Percentiles rank a stretch among this genome's conserved stretches.
Conservation (phyloP, 306 rosid species). For the Aeschynomene evenia region DNA sequence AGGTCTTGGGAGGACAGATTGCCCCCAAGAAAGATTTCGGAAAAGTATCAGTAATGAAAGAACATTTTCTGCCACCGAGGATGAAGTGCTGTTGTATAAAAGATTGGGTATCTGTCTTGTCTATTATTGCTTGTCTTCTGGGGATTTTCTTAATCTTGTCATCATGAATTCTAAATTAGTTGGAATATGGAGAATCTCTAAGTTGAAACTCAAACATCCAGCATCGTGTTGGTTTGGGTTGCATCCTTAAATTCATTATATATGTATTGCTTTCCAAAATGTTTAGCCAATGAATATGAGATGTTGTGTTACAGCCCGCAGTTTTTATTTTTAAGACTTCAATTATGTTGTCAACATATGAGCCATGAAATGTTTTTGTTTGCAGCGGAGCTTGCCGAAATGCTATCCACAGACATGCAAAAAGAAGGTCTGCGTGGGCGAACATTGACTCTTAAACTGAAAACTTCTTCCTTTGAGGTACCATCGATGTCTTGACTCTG, state of each 20-base stretch:
- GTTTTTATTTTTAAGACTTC: not conserved
- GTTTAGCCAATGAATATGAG: slow-evolving; percentile 19
- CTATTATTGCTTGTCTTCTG: slow-evolving; percentile 5
- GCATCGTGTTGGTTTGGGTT: slow-evolving; percentile 16
- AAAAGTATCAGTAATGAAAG: slow-evolving; percentile 94
- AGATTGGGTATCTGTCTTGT: slow-evolving; percentile 57
- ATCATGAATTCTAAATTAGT: not conserved
- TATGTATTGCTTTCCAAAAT: slow-evolving; percentile 8
- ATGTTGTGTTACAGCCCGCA: slow-evolving; percentile 5
- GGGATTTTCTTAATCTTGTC: not conserved
- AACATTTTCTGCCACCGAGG: slow-evolving; percentile 79
- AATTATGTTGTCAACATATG: slow-evolving; percentile 15
- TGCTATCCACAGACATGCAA: slow-evolving; percentile 80
- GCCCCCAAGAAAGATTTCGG: slow-evolving; percentile 65
- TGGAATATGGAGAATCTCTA: slow-evolving; percentile 13
- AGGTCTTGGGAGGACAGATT: slow-evolving; percentile 76
- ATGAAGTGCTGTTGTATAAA: slow-evolving; percentile 50
- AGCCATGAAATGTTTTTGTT: slow-evolving; percentile 31
- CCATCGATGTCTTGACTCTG: not conserved
- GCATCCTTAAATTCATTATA: slow-evolving; percentile 1
- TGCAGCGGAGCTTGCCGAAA: slow-evolving; percentile 92
- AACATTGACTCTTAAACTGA: slow-evolving; percentile 85
- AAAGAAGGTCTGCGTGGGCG: slow-evolving; percentile 82
- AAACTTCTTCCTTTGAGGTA: slow-evolving; percentile 95
- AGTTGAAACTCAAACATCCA: slow-evolving; percentile 8